Conservation (phyloP, 352 stramenopile species). For the Halophytophthora polymorphica region DNA sequence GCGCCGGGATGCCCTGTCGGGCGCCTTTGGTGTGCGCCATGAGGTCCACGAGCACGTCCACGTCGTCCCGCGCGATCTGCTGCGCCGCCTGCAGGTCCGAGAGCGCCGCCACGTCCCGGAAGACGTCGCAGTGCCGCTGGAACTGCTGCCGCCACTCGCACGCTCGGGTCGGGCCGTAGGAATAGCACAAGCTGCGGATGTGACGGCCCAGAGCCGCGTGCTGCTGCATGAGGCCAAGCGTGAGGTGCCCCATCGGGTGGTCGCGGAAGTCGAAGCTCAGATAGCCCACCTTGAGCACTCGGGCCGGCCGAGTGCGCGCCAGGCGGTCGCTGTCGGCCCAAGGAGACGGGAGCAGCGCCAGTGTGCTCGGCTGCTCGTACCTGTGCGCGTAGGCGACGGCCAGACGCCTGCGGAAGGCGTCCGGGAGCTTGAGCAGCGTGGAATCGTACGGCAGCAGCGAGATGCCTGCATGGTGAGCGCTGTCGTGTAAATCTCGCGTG, state of each 20-base stretch:
- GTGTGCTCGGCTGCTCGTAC: conserved; percentile 35
- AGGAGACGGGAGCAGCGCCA: conserved; percentile 26
- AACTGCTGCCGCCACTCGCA: conserved; percentile 62
- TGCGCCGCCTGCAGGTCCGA: conserved; percentile 56
- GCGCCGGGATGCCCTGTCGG: conserved; percentile 53
- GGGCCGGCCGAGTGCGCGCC: conserved; percentile 16
- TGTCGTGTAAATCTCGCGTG: conserved; percentile 13
- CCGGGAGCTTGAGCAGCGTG: conserved; percentile 53
- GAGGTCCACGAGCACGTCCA: conserved; percentile 90
- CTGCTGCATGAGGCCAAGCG: conserved; percentile 72
- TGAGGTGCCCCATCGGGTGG: conserved; percentile 92
- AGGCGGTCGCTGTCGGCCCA: conserved; percentile 10
- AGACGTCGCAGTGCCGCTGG: conserved; percentile 43
- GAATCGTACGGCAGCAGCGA: conserved; percentile 71
- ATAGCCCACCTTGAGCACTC: conserved; percentile 77
- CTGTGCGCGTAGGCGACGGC: conserved; percentile 23
- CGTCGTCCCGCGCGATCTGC: conserved; percentile 44
- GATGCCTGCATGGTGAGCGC: not conserved
- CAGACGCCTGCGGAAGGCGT: conserved; percentile 45
- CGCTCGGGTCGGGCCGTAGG: conserved; percentile 68
- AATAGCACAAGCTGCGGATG: conserved; percentile 66
- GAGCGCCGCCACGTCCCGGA: conserved; percentile 55
- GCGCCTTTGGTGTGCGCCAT: conserved; percentile 90
- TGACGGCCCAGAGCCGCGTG: conserved; percentile 40
- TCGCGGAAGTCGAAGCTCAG: conserved; percentile 90